Evolutionary conservation across 2,329 filamentous ascomycete species (phyloP), one percentile per base, ranked within the genome.

Genomic region (Blumeriella jaapii): DNA sequence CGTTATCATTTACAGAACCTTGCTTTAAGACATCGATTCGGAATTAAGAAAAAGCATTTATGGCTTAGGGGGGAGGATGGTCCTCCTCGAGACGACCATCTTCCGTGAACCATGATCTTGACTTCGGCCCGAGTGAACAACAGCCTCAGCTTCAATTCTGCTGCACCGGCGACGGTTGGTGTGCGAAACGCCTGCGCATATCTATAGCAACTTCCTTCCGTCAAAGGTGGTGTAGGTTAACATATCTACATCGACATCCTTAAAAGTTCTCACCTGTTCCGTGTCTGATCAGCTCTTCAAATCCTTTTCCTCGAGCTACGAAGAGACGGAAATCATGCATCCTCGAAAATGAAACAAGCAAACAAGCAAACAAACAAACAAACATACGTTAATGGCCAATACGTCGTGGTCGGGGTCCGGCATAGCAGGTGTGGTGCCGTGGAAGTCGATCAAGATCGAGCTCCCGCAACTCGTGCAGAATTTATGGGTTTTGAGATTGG

Each of bases 381-480:
- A 8, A 34, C 48, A n/a, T 40, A 50, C 47, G 40, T 50, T 50
- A 3, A 51, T 29, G 14, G 37, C 44, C 10, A 51, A 5, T 9
- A 36, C 34, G 33, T 49, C 45, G 8, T 48, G 44, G n/a, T 39
- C 42, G 8, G 47, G 41, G 28, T 46, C 48, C 3, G 22, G 37
- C 16, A 34, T 34, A 9, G 30, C 41, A 12, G 31, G 29, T 22
- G 29, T 7, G 6, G 25, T 30, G 4, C 26, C 24, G 6, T 23
- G 11, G 8, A 49, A 32, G 31, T 50, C 48, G 34, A 51, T 42
- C 20, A 48, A 17, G 2, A 51, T 20, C 17, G 38, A 46, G 13
- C 40, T 45, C 5, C 47, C 48, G 16, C 48, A 51, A 8, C 13
- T 37, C 27, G 40, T 47, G 19, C 47, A 52, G 34, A 52, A 51